phyloP scores from a whole-genome alignment of 441 rosid genomes.

The Gossypium aridum region DNA sequence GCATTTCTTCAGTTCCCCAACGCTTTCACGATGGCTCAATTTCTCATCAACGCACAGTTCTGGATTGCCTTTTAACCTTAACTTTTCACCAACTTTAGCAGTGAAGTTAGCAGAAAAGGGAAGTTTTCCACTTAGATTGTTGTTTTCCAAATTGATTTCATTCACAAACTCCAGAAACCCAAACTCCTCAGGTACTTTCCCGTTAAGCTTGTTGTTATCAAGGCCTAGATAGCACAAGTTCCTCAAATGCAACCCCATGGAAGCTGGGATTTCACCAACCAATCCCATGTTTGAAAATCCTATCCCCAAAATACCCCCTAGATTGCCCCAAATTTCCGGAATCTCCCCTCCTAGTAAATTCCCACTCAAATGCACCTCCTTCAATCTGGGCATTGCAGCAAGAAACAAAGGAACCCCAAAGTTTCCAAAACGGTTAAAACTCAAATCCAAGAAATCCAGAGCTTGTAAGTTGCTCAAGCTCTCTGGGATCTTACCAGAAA shows the following conservation, averaged over 20 bases:
- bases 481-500: conserved; percentile 46
- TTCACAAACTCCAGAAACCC: conserved; percentile 27
- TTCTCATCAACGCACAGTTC: conserved; percentile 27
- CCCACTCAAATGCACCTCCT: conserved; percentile 53
- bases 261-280: conserved; percentile 47
- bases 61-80: conserved; percentile 51
- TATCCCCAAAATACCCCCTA: conserved; percentile 45
- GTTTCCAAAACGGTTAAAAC: conserved; percentile 48
- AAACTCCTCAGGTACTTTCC: conserved; percentile 47
- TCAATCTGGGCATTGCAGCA: conserved; percentile 33
- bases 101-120: conserved; percentile 46
- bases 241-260: conserved; percentile 39
- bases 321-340: conserved; percentile 54
- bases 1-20: conserved; percentile 23
- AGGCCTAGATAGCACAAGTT: conserved; percentile 40
- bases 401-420: conserved; percentile 47
- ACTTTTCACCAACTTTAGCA: conserved; percentile 36
- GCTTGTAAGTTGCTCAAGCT: conserved; percentile 31
- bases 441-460: conserved; percentile 52
- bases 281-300: conserved; percentile 53
- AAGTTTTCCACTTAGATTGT: conserved; percentile 49
- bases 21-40: conserved; percentile 3
- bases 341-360: conserved; percentile 49
- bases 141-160: conserved; percentile 68
- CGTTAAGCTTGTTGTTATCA: conserved; percentile 53